A percentile compares a stretch with the other conserved stretches of the same genome.
phyloP scores from a whole-genome alignment of 2,329 filamentous ascomycete genomes.

The Pyrenochaeta sp. region DNA sequence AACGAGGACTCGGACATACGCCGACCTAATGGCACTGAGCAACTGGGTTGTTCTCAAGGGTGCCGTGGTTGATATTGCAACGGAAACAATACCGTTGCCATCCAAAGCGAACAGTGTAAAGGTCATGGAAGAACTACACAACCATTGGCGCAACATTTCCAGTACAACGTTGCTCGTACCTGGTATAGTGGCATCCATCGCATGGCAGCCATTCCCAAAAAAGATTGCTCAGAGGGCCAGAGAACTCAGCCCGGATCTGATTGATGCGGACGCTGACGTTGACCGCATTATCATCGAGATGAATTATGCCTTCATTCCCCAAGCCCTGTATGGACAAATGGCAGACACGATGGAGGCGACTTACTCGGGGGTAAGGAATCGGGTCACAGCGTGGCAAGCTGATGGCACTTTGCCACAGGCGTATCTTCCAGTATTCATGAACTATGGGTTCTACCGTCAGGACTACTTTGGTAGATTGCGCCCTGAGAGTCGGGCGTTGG shows the following conservation, averaged over 20 bases:
- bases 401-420: conserved; percentile 50
- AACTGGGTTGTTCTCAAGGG: conserved; percentile 50
- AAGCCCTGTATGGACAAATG: conserved; percentile 47
- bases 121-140: conserved; percentile 38
- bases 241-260: conserved; percentile 40
- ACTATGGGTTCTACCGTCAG: conserved; percentile 55
- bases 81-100: conserved; percentile 43
- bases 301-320: conserved; percentile 50
- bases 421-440: conserved; percentile 58
- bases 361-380: conserved; percentile 48
- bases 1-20: conserved; percentile 57
- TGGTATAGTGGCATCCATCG: conserved; percentile 42
- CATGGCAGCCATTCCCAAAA: conserved; percentile 46
- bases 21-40: conserved; percentile 56
- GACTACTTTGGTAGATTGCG: conserved; percentile 55
- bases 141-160: conserved; percentile 40
- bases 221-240: conserved; percentile 32
- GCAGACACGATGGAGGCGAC: conserved; percentile 50
- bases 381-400: conserved; percentile 47
- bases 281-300: conserved; percentile 57
- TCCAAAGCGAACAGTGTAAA: conserved; percentile 25
- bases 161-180: conserved; percentile 31
- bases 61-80: conserved; percentile 43
- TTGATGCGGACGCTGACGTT: conserved; percentile 49
- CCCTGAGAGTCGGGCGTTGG: conserved; percentile 40